Evolutionary conservation across 2,329 filamentous ascomycete genomes (phyloP).

Genomic region (Colletotrichum scovillei): DNA sequence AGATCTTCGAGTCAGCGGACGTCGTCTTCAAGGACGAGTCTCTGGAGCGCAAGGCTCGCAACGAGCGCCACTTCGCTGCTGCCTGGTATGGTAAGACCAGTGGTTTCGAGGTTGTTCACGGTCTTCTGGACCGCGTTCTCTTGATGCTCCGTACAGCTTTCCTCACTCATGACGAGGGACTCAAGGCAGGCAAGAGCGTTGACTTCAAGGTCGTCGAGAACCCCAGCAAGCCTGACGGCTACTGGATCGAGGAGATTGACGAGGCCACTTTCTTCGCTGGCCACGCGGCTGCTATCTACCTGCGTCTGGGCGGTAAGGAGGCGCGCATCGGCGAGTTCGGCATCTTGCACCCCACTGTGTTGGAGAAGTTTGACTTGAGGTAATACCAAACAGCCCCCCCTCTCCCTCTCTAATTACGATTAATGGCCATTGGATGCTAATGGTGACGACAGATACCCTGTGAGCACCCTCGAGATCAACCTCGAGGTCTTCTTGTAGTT

Average conservation of each 20-base stretch:
- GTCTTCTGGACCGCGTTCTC: slow-evolving; percentile 90
- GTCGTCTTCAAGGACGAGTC: slow-evolving; percentile 89
- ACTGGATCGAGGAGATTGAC: slow-evolving; percentile 95
- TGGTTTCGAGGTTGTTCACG: slow-evolving; percentile 96
- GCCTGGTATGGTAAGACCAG: slow-evolving; percentile 94
- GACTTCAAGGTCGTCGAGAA: slow-evolving; percentile 65
- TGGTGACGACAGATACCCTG: slow-evolving; percentile 74
- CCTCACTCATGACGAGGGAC: slow-evolving; percentile 78
- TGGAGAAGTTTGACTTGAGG: slow-evolving; percentile 93
- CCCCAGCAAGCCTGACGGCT: slow-evolving; percentile 74
- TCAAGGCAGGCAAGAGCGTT: slow-evolving; percentile 59
- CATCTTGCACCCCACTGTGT: slow-evolving; percentile 90
- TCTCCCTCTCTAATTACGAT: background rate
- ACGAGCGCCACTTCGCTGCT: slow-evolving; percentile 95
- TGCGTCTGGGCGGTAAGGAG: slow-evolving; percentile 80
- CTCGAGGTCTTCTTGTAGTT: slow-evolving; percentile 88
- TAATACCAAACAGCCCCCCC: slow-evolving; percentile 47
- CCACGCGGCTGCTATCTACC: slow-evolving; percentile 86
- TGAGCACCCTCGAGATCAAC: slow-evolving; percentile 94
- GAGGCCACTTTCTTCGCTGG: slow-evolving; percentile 93
- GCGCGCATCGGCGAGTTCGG: slow-evolving; percentile 89
- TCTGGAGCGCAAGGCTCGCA: slow-evolving; percentile 86
- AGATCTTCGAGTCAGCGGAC: slow-evolving; percentile 92
- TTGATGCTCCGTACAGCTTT: slow-evolving; percentile 90
- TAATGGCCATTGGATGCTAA: slow-evolving; percentile 5